phyloP scores from a whole-genome alignment of 2,329 filamentous ascomycete species.

The Fusarium sp. region DNA sequence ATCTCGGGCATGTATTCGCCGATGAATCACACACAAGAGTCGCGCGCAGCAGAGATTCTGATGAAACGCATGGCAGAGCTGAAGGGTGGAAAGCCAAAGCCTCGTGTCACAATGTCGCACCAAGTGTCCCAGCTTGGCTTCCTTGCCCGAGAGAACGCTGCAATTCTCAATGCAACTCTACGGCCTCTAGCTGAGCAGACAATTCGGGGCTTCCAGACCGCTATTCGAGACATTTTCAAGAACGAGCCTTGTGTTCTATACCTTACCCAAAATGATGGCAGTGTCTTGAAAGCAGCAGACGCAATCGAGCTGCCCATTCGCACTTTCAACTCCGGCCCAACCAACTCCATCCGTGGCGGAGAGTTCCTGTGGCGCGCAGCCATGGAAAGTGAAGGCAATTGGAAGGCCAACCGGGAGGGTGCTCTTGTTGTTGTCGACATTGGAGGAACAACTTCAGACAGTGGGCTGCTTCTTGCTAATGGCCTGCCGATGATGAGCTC shows the following conservation, averaged over 20 bases:
- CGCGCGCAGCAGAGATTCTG: constrained; percentile 49
- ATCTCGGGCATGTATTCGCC: not conserved
- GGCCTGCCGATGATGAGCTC: constrained; percentile 16
- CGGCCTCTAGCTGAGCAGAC: constrained; percentile 60
- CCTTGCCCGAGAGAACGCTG: constrained; percentile 64
- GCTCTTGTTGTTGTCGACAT: constrained; percentile 61
- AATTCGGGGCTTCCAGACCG: constrained; percentile 57
- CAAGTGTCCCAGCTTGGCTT: constrained; percentile 53
- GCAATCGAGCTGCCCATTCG: constrained; percentile 59
- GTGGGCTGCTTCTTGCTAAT: constrained; percentile 57
- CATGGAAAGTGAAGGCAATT: constrained; percentile 48
- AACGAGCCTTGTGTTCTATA: constrained; percentile 52
- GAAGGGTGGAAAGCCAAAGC: not conserved
- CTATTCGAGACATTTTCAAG: constrained; percentile 56
- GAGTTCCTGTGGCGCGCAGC: constrained; percentile 56
- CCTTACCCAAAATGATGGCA: constrained; percentile 65
- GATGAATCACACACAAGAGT: not conserved
- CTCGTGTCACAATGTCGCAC: constrained; percentile 34
- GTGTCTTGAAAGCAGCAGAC: constrained; percentile 54
- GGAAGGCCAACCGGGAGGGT: constrained; percentile 6
- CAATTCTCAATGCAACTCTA: constrained; percentile 65
- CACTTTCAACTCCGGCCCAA: constrained; percentile 62
- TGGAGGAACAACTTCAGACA: constrained; percentile 66
- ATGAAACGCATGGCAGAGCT: not conserved
- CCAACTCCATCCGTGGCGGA: constrained; percentile 63